phyloP scores from a whole-genome alignment of 2,329 filamentous ascomycete species.

The Botrytis porri region DNA sequence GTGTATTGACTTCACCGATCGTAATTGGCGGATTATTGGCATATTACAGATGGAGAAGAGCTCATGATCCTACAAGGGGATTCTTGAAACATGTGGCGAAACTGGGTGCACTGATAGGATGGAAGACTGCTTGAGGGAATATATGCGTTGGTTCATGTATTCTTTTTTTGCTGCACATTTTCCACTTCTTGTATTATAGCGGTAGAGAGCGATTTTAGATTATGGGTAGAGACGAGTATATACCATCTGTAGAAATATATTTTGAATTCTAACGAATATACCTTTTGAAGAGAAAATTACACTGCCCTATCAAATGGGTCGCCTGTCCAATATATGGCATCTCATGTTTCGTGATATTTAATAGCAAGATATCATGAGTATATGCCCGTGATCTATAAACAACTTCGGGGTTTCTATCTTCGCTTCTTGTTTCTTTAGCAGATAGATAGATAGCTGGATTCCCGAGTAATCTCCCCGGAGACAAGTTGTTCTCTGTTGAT shows the following conservation, averaged over 20 bases:
- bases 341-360: background rate
- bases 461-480: too few relatives aligned
- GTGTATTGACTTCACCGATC: constrained; percentile 24
- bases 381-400: background rate
- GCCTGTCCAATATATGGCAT: background rate
- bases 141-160: background rate
- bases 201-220: background rate
- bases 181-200: background rate
- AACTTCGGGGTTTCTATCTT: background rate
- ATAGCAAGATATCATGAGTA: background rate
- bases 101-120: background rate
- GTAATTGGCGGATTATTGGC: constrained; percentile 26
- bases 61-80: background rate
- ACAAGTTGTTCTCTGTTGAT: background rate
- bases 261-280: too few relatives aligned
- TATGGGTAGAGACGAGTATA: background rate
- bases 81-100: background rate
- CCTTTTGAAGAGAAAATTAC: background rate
- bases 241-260: background rate
- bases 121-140: constrained; percentile 3
- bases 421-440: background rate
- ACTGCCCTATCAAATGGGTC: background rate
- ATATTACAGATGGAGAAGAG: constrained; percentile 25
- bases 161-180: background rate
- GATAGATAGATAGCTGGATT: background rate